Conservation (phyloP, 306 rosid genomes). For the Sechiopsis laciniata region DNA sequence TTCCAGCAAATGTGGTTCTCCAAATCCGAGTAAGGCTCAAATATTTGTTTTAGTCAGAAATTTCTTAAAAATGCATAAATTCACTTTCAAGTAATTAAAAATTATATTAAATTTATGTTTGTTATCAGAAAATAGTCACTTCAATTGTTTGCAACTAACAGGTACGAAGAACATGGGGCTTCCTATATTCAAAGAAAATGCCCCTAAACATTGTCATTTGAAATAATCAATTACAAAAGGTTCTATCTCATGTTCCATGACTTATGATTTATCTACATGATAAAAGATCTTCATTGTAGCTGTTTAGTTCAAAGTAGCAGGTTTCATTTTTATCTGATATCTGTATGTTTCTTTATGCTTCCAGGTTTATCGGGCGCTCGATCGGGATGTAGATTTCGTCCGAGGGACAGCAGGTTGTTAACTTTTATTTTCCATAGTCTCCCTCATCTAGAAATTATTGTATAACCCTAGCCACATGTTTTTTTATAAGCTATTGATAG, state of each 20-base stretch:
- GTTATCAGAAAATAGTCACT: neutral
- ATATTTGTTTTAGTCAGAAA: neutral
- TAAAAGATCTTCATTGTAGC: neutral
- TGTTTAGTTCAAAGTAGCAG: neutral
- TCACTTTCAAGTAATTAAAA: neutral
- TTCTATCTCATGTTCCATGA: slow-evolving; percentile 18
- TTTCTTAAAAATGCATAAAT: neutral
- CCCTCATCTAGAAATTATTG: neutral
- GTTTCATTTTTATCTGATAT: neutral
- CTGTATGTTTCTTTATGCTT: neutral
- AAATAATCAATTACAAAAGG: slow-evolving; percentile 15
- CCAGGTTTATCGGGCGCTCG: neutral
- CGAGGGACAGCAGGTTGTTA: slow-evolving; percentile 4
- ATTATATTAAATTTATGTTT: neutral
- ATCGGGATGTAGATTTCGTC: neutral
- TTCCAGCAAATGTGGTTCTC: slow-evolving; percentile 91
- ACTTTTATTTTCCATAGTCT: neutral
- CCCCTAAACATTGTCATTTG: slow-evolving; percentile 42
- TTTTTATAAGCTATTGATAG: neutral
- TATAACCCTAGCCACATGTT: neutral
- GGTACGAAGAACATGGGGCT: slow-evolving; percentile 99
- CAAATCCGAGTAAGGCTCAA: slow-evolving; percentile 66
- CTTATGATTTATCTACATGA: neutral
- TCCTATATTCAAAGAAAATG: slow-evolving; percentile 90
- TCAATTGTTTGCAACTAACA: slow-evolving; percentile 25